Conservation (phyloP, 768 basidiomycete species). For the Mrakia blollopis region DNA sequence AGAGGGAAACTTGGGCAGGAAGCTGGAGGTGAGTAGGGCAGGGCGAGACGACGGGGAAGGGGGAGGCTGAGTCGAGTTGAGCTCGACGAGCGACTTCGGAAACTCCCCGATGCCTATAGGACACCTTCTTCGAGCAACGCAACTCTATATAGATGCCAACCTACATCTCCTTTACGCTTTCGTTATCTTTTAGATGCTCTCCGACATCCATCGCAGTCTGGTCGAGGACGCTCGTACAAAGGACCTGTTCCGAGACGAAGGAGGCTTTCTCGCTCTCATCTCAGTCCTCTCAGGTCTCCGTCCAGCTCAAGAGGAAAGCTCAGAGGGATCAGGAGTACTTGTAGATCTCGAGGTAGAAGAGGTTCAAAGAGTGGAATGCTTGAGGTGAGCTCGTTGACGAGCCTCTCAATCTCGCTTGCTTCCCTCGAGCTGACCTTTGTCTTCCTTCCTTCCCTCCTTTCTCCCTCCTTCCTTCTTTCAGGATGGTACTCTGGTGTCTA, state of each 20-base stretch:
- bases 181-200: constrained; percentile 31
- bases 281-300: constrained; percentile 62
- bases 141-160: no score
- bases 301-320: constrained; percentile 36
- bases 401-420: constrained; percentile 53
- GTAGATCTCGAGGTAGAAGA: constrained; percentile 46
- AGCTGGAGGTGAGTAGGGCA: constrained; percentile 21
- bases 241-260: constrained; percentile 72
- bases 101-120: no score
- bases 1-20: constrained; percentile 2
- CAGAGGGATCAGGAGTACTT: constrained; percentile 35
- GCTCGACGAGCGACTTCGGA: not conserved
- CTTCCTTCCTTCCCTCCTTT: not conserved
- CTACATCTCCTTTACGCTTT: not conserved
- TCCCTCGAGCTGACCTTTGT: constrained; percentile 47
- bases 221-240: constrained; percentile 61
- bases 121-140: not conserved
- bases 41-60: not conserved
- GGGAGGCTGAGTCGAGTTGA: not conserved
- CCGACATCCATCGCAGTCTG: constrained; percentile 65
- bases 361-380: constrained; percentile 21
- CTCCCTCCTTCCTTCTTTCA: not conserved
- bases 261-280: constrained; percentile 72
- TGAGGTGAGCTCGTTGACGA: not conserved
- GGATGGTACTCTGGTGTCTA: constrained; percentile 28